Evolutionary conservation across 768 basidiomycete species (phyloP), one percentile per base, ranked within the genome.

Genomic region (Lentinula sp.): DNA sequence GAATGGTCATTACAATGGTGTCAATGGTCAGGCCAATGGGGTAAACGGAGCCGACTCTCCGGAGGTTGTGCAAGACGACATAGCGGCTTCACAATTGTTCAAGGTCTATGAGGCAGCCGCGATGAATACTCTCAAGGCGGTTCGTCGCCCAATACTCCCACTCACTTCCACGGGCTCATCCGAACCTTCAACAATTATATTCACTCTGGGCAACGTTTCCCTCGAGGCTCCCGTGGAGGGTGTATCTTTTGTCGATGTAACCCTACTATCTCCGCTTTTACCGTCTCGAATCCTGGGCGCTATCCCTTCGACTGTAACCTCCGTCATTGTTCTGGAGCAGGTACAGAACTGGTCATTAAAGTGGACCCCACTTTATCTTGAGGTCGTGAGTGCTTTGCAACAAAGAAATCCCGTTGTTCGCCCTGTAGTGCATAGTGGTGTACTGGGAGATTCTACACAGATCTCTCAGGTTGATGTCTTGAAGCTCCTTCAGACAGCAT

Each of bases 311-410:
- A 84, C 86, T 2, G 82, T 80, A 32, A 81, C 79, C 15, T 85
- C 83, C 21, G 81, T 96, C 58, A 75, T 95, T 61, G 87, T 95
- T 16, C 80, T 95, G 10, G 95, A 96, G 69, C 93, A 95, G 70
- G 76, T 89, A 6, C 80, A 80, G 67, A 78, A 75, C 64, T 91
- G 89, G 83, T 80, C 82, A n/a, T 86, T 85, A 42, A 91, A 91
- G 71, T 95, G 91, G 89, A 87, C 90, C 1, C 90, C 93, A 0
- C 74, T 96, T 3, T 96, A 89, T 71, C 82, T 97, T 55, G 93
- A 95, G 37, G 76, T 94, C 28, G 80, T 91, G 51, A 80, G 80
- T 59, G 86, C 87, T 13, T 72, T 95, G 37, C 92, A 93, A 64
- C 77, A 83, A 48, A 78, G 79, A 50, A 78, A 80, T 32, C 61